Conservation (phyloP, 2,329 filamentous ascomycete genomes). For the Dothideomycetidae sp. region DNA sequence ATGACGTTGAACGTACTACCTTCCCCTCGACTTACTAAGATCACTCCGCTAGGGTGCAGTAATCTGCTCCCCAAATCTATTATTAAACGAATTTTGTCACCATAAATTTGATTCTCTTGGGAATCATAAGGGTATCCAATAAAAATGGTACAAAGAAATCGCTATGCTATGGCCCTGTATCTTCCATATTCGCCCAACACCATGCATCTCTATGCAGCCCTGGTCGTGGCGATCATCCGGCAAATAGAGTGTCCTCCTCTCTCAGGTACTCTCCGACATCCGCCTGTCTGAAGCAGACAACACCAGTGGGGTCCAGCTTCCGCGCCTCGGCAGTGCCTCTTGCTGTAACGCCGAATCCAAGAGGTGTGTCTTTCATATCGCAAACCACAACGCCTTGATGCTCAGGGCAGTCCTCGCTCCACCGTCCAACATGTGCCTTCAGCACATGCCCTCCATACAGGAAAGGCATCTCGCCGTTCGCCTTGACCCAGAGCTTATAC, state of each 20-base stretch:
- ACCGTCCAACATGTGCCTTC: conserved; percentile 67
- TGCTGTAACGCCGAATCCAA: conserved; percentile 82
- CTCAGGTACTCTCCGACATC: conserved; percentile 91
- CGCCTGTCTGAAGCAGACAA: conserved; percentile 79
- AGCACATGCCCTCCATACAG: conserved; percentile 86
- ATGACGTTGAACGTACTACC: too few relatives aligned
- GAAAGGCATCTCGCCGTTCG: conserved; percentile 95
- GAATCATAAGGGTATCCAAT: neutral
- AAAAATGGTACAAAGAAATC: neutral
- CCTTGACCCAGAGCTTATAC: conserved; percentile 95
- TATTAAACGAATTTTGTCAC: too few relatives aligned
- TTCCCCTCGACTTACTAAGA: too few relatives aligned
- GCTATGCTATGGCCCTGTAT: neutral
- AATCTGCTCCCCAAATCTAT: too few relatives aligned
- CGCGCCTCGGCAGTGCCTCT: conserved; percentile 71
- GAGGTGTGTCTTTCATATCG: conserved; percentile 78
- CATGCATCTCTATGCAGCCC: neutral
- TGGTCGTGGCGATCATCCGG: conserved; percentile 27
- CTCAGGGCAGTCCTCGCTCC: conserved; percentile 84
- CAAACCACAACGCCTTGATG: conserved; percentile 84
- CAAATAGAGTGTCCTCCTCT: conserved; percentile 56
- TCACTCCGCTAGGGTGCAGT: too few relatives aligned
- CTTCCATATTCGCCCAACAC: neutral
- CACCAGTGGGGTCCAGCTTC: conserved; percentile 75
- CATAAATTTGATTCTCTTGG: too few relatives aligned